Percentiles rank a stretch among this genome's conserved stretches.
These are phyloP conservation scores for Lentinula detonsa DNA, from an alignment of 768 basidiomycete genomes.

Conservation along the genomic window DNA sequence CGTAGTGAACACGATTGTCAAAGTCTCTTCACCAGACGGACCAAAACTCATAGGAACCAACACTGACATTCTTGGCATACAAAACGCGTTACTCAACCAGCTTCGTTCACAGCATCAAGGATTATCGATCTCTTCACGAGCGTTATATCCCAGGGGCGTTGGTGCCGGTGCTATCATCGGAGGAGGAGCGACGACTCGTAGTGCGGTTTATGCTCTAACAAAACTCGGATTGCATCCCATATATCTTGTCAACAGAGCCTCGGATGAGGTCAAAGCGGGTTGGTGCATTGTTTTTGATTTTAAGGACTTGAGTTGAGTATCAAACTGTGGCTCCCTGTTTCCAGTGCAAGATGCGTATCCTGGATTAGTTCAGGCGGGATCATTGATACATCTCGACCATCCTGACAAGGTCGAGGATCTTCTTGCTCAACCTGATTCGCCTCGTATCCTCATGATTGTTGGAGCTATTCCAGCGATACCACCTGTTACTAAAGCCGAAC, in stretches of 20 bases:
- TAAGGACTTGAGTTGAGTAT: not conserved
- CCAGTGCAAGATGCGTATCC: slow-evolving; percentile 20
- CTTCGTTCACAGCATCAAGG: slow-evolving; percentile 19
- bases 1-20: slow-evolving; percentile 30
- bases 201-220: slow-evolving; percentile 31
- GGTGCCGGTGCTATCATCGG: slow-evolving; percentile 28
- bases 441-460: slow-evolving; percentile 24
- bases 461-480: slow-evolving; percentile 28
- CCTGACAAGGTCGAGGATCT: slow-evolving; percentile 23
- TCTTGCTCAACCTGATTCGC: slow-evolving; percentile 17
- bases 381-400: slow-evolving; percentile 23
- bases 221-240: slow-evolving; percentile 55
- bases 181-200: slow-evolving; percentile 32
- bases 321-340: not conserved
- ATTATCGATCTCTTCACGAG: slow-evolving; percentile 12
- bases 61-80: slow-evolving; percentile 29
- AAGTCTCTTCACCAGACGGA: slow-evolving; percentile 19
- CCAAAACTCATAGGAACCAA: slow-evolving; percentile 28
- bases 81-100: slow-evolving; percentile 24
- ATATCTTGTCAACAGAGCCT: slow-evolving; percentile 25
- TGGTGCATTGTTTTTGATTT: not conserved
- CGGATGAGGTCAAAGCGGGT: slow-evolving; percentile 19
- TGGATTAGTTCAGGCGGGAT: slow-evolving; percentile 13
- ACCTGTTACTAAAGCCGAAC: slow-evolving; percentile 21
- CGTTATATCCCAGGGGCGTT: slow-evolving; percentile 12